These are phyloP conservation scores for Jacaranda mimosifolia DNA, from an alignment of 257 asterid species.

Conservation along the genomic window DNA sequence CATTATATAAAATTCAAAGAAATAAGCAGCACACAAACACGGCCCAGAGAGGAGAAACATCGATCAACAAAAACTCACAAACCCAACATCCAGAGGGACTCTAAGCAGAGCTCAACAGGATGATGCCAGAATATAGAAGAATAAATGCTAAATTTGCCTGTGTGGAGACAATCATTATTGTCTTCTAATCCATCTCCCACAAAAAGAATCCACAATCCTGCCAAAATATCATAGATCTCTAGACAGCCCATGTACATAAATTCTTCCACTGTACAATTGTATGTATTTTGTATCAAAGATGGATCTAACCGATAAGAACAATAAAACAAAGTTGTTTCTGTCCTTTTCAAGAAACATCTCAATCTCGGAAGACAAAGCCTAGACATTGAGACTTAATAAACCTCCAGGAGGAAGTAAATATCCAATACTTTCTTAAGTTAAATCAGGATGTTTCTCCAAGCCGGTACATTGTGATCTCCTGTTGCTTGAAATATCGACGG, in stretches of 20 bases:
- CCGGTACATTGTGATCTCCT: slow-evolving; percentile 89
- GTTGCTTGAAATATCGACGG: slow-evolving; percentile 96
- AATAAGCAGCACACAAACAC: neutral
- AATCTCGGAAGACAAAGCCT: slow-evolving; percentile 25
- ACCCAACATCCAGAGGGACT: slow-evolving; percentile 1
- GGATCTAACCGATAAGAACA: slow-evolving; percentile 34
- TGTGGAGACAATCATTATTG: slow-evolving; percentile 20
- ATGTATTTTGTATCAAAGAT: slow-evolving; percentile 35
- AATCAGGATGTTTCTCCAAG: slow-evolving; percentile 68
- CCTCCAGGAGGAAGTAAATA: slow-evolving; percentile 16
- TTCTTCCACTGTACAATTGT: slow-evolving; percentile 54
- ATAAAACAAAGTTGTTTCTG: slow-evolving; percentile 34
- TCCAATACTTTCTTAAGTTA: slow-evolving; percentile 9
- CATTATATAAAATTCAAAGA: neutral
- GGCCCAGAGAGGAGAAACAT: slow-evolving; percentile 1
- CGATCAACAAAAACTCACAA: neutral
- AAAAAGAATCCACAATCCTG: slow-evolving; percentile 32
- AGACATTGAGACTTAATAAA: too few relatives aligned
- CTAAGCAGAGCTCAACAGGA: neutral
- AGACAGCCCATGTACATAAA: slow-evolving; percentile 46
- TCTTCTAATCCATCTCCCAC: slow-evolving; percentile 11
- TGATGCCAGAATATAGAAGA: slow-evolving; percentile 20
- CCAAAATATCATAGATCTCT: slow-evolving; percentile 36
- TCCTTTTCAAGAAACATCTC: slow-evolving; percentile 27
- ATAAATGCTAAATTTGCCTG: slow-evolving; percentile 5